phyloP scores from a whole-genome alignment of 495 filamentous ascomycete genomes.

The Immersiella caudata region DNA sequence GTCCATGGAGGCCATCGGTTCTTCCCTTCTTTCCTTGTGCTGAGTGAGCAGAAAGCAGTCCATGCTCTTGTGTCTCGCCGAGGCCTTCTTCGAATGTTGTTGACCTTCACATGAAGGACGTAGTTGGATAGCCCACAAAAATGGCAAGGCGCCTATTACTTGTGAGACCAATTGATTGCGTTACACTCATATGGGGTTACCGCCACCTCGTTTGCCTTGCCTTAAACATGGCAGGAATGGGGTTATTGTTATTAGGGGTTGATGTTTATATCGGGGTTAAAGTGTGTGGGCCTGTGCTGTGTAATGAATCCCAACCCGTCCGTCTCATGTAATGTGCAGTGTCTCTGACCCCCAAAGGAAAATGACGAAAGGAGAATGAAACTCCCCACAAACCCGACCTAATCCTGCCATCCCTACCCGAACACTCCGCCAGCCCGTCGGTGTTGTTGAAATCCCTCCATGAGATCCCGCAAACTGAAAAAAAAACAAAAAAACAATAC shows the following conservation, averaged over 20 bases:
- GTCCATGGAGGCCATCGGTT: background rate
- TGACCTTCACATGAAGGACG: background rate
- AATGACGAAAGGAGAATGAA: background rate
- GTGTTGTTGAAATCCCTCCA: no score
- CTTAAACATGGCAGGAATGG: background rate
- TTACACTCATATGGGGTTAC: no score
- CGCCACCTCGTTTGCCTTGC: no score
- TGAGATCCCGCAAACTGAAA: no score
- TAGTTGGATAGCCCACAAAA: no score
- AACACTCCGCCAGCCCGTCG: background rate
- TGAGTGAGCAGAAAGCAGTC: background rate
- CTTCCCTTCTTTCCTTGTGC: background rate
- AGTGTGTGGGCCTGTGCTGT: background rate
- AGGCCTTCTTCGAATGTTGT: background rate
- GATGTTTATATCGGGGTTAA: background rate
- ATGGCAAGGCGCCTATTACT: no score
- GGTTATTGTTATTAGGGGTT: background rate
- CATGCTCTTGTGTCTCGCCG: background rate
- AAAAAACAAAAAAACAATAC: no score
- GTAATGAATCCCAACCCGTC: background rate
- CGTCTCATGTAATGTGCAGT: background rate
- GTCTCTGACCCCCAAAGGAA: conserved; percentile 4
- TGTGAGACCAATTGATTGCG: no score
- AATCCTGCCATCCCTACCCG: background rate
- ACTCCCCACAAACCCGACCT: background rate